Conservation (phyloP, 495 filamentous ascomycete species). For the Penicillium malachiteum region DNA sequence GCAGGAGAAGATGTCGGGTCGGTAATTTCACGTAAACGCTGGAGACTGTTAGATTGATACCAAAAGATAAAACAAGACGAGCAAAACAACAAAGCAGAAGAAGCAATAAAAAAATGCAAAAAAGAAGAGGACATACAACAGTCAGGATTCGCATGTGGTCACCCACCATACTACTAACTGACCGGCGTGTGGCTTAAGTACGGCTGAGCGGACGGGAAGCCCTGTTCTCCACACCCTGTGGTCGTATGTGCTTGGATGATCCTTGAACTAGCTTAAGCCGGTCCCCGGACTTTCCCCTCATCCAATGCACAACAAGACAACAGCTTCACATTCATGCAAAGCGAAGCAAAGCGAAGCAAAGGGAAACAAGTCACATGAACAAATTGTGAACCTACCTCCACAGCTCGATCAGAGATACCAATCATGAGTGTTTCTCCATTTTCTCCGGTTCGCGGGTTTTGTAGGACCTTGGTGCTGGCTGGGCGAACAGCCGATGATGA, state of each 20-base stretch:
- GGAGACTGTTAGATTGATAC: constrained; percentile 16
- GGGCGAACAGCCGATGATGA: constrained; percentile 32
- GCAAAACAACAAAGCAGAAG: neutral
- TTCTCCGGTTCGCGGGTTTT: constrained; percentile 50
- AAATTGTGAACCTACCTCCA: constrained; percentile 57
- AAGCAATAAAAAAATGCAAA: constrained; percentile 16
- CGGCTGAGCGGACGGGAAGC: constrained; percentile 52
- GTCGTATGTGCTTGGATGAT: constrained; percentile 39
- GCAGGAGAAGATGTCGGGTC: constrained; percentile 42
- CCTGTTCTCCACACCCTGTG: constrained; percentile 52
- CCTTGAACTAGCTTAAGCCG: constrained; percentile 14
- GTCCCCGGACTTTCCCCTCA: neutral
- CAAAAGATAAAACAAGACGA: constrained; percentile 4
- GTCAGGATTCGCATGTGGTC: constrained; percentile 51
- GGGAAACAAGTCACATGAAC: constrained; percentile 3
- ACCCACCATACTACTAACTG: constrained; percentile 52
- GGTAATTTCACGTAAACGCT: constrained; percentile 67
- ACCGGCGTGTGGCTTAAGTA: constrained; percentile 52
- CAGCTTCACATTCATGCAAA: constrained; percentile 7
- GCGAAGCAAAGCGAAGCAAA: neutral
- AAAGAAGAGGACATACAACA: constrained; percentile 47
- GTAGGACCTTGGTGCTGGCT: constrained; percentile 32
- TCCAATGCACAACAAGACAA: neutral
- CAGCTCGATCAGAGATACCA: constrained; percentile 76
- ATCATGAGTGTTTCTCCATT: constrained; percentile 80